These are phyloP conservation scores for Fraxinus sp. DNA, from an alignment of 305 asterid species.

Conservation along the genomic window DNA sequence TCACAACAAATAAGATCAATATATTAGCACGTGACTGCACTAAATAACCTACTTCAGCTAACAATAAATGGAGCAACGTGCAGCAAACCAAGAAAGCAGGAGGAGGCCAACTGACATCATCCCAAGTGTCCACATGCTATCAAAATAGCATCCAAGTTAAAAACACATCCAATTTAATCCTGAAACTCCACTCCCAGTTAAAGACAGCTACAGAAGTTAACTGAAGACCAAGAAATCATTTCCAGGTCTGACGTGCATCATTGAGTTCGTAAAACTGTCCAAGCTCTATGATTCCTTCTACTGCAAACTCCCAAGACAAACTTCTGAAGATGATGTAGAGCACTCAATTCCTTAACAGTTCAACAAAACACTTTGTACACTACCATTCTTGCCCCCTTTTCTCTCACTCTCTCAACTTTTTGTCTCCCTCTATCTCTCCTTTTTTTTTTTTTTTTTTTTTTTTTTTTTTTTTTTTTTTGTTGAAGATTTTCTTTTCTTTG, in stretches of 20 bases:
- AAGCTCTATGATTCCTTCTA: not conserved
- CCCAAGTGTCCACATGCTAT: not conserved
- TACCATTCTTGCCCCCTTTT: not conserved
- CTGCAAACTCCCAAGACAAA: not conserved
- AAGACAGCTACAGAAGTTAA: not conserved
- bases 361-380: not conserved
- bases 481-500: too few relatives aligned
- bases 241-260: not conserved
- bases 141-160: not conserved
- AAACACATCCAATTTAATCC: not conserved
- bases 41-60: not conserved
- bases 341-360: not conserved
- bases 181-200: constrained; percentile 17
- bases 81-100: constrained; percentile 7
- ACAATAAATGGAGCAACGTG: constrained; percentile 11
- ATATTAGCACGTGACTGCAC: not conserved
- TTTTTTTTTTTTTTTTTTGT: too few relatives aligned
- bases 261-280: not conserved
- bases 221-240: not conserved
- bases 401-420: not conserved
- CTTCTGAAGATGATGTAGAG: not conserved
- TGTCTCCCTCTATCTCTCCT: too few relatives aligned
- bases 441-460: too few relatives aligned
- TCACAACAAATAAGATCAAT: not conserved
- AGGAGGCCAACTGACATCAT: not conserved